Conservation (phyloP, 116 monocot genomes). For the Phalaenopsis hybrid region DNA sequence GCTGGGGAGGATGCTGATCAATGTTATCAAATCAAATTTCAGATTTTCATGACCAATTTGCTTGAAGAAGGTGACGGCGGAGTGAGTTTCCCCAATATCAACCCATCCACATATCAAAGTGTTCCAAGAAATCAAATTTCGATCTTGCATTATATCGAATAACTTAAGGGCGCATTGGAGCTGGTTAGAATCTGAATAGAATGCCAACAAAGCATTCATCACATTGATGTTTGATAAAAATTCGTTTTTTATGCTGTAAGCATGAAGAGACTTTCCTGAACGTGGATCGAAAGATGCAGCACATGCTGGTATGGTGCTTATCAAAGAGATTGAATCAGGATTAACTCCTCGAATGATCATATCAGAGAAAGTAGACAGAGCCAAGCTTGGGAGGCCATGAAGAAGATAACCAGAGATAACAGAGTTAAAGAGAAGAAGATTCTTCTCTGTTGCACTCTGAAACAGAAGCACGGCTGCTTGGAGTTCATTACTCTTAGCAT, state of each 20-base stretch:
- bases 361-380: conserved; percentile 23
- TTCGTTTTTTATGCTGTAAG: conserved; percentile 39
- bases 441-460: conserved; percentile 22
- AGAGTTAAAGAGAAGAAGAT: conserved; percentile 49
- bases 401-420: conserved; percentile 52
- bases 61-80: conserved; percentile 23
- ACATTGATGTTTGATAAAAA: conserved; percentile 28
- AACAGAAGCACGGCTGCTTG: conserved; percentile 35
- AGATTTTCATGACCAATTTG: conserved; percentile 28
- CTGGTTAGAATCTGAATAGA: conserved; percentile 37
- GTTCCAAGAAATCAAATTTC: conserved; percentile 59
- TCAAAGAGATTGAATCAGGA: conserved; percentile 48
- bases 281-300: conserved; percentile 15
- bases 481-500: conserved; percentile 45
- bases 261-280: conserved; percentile 41
- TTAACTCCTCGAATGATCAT: conserved; percentile 30
- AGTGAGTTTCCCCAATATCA: conserved; percentile 16
- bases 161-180: conserved; percentile 22
- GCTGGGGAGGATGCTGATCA: conserved; percentile 43
- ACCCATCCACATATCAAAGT: conserved; percentile 42
- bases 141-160: conserved; percentile 28
- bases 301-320: conserved; percentile 41
- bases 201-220: conserved; percentile 44
- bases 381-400: conserved; percentile 21
- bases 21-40: conserved; percentile 46